Conservation (phyloP, 208 protist species). For the Jaenimonas drosophilae region DNA sequence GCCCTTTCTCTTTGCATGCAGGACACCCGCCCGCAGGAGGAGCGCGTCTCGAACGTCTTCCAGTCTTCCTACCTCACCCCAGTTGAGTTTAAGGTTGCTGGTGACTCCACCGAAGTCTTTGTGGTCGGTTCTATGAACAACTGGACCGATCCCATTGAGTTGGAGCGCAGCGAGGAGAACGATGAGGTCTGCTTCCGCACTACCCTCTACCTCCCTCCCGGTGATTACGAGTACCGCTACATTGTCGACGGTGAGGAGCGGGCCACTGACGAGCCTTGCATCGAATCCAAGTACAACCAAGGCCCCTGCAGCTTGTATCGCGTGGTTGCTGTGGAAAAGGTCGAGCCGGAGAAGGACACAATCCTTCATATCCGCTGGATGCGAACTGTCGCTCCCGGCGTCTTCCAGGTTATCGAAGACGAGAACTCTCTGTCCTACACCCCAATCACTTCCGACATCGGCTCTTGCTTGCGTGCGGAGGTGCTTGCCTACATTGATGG, state of each 20-base stretch:
- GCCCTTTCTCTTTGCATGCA: constrained; percentile 85
- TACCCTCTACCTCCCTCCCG: constrained; percentile 84
- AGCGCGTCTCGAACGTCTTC: constrained; percentile 79
- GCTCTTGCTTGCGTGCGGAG: constrained; percentile 79
- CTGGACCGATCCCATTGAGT: constrained; percentile 86
- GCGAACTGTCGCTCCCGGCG: constrained; percentile 54
- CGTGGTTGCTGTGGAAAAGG: constrained; percentile 52
- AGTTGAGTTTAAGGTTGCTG: constrained; percentile 82
- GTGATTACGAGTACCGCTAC: constrained; percentile 91
- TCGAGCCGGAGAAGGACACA: constrained; percentile 77
- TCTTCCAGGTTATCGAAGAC: constrained; percentile 83
- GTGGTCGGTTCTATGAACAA: constrained; percentile 89
- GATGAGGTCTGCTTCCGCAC: constrained; percentile 85
- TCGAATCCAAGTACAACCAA: constrained; percentile 80
- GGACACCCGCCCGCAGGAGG: constrained; percentile 69
- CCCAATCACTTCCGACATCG: constrained; percentile 66
- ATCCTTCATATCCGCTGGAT: constrained; percentile 91
- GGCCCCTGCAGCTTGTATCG: constrained; percentile 84
- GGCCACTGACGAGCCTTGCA: constrained; percentile 70
- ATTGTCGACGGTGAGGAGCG: constrained; percentile 89
- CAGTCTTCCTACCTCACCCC: constrained; percentile 80
- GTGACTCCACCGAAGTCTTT: constrained; percentile 86
- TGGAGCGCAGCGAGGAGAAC: constrained; percentile 75
- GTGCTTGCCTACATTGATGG: constrained; percentile 86
- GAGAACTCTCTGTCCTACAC: constrained; percentile 76